Conservation (phyloP, 177 flowering plant genomes). For the Vitis hybrid region DNA sequence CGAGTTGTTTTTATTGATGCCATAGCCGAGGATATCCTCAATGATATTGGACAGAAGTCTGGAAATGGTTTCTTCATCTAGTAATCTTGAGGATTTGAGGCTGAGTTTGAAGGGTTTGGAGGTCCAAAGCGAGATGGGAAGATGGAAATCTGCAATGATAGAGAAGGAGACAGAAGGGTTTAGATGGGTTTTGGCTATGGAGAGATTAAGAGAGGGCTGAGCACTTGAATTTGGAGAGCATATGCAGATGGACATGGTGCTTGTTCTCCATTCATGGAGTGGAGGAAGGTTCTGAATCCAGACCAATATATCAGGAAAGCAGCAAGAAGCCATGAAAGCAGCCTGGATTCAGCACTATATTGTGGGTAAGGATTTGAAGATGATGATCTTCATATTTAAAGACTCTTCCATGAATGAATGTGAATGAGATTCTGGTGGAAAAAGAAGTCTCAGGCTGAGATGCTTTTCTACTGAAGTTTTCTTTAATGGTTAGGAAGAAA, state of each 20-base stretch:
- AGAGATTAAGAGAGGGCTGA: constrained; percentile 60
- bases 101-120: constrained; percentile 50
- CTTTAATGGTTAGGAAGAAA: neutral
- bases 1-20: constrained; percentile 32
- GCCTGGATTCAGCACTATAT: neutral
- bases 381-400: constrained; percentile 5
- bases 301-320: constrained; percentile 52
- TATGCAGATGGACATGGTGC: constrained; percentile 51
- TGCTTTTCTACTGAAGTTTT: neutral
- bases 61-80: constrained; percentile 34
- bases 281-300: constrained; percentile 82
- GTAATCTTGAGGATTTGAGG: constrained; percentile 18
- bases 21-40: constrained; percentile 50
- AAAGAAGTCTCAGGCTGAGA: neutral
- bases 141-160: constrained; percentile 49
- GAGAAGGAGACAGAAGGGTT: constrained; percentile 41
- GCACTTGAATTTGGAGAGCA: constrained; percentile 43
- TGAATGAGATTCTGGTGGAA: neutral
- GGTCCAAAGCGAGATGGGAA: constrained; percentile 71
- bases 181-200: constrained; percentile 30
- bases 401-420: neutral
- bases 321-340: constrained; percentile 42
- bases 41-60: constrained; percentile 47
- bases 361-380: neutral
- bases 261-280: constrained; percentile 50